Base-by-base conservation (phyloP, 768 basidiomycete genomes). In the Hemileccinum rubropunctum region DNA sequence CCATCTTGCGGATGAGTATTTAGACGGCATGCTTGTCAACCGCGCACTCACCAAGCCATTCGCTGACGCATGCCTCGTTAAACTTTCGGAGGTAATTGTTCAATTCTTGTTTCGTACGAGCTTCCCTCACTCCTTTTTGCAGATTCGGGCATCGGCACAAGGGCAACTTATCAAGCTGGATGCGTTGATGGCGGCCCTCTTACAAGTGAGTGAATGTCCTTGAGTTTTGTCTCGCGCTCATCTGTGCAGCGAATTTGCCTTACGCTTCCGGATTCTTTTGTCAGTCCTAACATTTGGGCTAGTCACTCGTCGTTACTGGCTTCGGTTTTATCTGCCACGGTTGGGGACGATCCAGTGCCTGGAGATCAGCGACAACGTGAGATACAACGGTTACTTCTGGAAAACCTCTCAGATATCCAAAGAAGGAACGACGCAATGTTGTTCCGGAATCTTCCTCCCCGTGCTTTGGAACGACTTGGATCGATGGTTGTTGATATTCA, bases 361-460 rank as follows among this genome's bases (percentile, higher is more conserved):
- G 50, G 54, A n/a, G 66, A 68, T 46, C 53, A 42, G 3, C 64
- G 61, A 17, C 72, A 75, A 47, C 71, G 71, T 21, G 75, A 76
- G 48, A 61, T 83, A 52, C 79, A 69, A 41, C 74, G 71, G 39
- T 69, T 71, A 1, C 70, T 91, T 30, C 63, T 75, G 4, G 78
- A 81, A 43, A 81, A 84, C 49, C 76, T 89, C 40, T 69, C 71
- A n/a, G 86, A 88, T 58, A 81, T 93, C 21, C 82, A 79, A 53
- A 73, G 78, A 46, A 77, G 93, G 48, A 94, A 93, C 51, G 88
- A 93, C 51, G 86, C 87, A 2, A 82, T 92, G 77, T 66, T 87
- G 28, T 90, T 92, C 53, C 76, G 76, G 37, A 81, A 80, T 54
- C 74, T 85, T 9, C 84, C 86, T 32, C 74, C 80, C 0, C 81